Conservation (phyloP, 202 grass and related monocot species). For the Zoysia matrella region DNA sequence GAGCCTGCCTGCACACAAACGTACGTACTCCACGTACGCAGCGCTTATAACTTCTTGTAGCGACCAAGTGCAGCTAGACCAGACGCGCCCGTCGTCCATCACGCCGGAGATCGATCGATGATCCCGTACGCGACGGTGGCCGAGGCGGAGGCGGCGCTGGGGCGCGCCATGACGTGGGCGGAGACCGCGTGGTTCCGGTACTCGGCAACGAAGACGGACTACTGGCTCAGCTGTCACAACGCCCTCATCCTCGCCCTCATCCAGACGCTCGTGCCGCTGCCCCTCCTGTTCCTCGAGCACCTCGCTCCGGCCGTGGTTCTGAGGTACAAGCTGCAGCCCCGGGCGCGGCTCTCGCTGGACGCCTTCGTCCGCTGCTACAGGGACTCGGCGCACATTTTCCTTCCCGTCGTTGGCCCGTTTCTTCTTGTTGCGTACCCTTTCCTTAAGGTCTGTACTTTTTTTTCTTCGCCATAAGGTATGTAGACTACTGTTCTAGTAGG, state of each 20-base stretch:
- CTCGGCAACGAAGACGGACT: constrained; percentile 53
- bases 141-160: constrained; percentile 57
- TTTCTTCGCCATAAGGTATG: no score
- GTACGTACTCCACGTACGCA: no score
- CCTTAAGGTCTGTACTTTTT: constrained; percentile 30
- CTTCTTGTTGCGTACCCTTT: constrained; percentile 54
- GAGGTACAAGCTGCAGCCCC: constrained; percentile 44
- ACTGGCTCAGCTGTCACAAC: constrained; percentile 56
- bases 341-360: constrained; percentile 7
- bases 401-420: constrained; percentile 46
- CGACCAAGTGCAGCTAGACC: no score
- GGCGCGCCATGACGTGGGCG: constrained; percentile 41
- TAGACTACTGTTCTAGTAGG: no score
- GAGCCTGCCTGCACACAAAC: no score
- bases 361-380: constrained; percentile 48
- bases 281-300: constrained; percentile 52
- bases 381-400: constrained; percentile 43
- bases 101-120: background rate
- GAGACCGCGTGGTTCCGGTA: constrained; percentile 64
- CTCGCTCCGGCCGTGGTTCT: no score
- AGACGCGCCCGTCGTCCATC: no score
- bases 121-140: background rate
- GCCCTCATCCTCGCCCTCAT: constrained; percentile 50
- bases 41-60: no score
- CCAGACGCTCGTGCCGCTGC: constrained; percentile 58